Evolutionary conservation across 345 rosid species (phyloP).

Genomic region (Schrenkiella parvula): DNA sequence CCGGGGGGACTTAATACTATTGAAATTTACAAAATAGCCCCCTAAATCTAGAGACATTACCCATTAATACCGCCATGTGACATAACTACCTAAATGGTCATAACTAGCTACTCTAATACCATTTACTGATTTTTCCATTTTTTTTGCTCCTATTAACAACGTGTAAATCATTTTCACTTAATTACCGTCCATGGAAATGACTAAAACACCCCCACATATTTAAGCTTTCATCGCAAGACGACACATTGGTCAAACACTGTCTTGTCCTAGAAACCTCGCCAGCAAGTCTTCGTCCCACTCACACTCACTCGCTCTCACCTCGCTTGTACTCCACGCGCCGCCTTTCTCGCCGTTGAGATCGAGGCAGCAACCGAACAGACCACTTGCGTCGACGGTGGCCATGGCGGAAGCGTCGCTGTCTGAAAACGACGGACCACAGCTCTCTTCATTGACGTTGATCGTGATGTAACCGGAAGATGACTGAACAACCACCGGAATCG

Average conservation of each 20-base stretch:
- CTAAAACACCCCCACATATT: slow-evolving; percentile 1
- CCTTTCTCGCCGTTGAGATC: not conserved
- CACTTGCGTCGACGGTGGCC: slow-evolving; percentile 68
- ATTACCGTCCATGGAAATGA: not conserved
- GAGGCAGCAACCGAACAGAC: slow-evolving; percentile 17
- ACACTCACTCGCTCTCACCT: slow-evolving; percentile 25
- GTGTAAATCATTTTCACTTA: not conserved
- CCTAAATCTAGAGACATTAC: not conserved
- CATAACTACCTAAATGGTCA: slow-evolving; percentile 6
- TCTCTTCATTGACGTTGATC: slow-evolving; percentile 85
- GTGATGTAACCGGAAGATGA: slow-evolving; percentile 61
- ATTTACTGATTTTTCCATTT: slow-evolving; percentile 6
- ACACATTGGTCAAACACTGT: slow-evolving; percentile 29
- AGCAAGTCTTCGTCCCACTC: slow-evolving; percentile 38
- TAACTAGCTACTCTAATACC: not conserved
- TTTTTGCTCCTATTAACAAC: not conserved
- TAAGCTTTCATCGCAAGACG: not conserved
- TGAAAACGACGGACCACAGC: slow-evolving; percentile 81
- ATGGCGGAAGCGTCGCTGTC: slow-evolving; percentile 63
- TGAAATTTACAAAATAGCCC: slow-evolving; percentile 5
- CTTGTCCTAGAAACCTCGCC: slow-evolving; percentile 50
- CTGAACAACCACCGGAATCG: slow-evolving; percentile 45
- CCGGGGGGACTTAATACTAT: not conserved
- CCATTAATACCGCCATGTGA: not conserved
- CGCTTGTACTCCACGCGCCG: slow-evolving; percentile 35